A percentile compares a stretch with the other conserved stretches of the same genome.
Evolutionary conservation across 2,329 filamentous ascomycete species (phyloP).

Genomic region (Aspergillus latus): DNA sequence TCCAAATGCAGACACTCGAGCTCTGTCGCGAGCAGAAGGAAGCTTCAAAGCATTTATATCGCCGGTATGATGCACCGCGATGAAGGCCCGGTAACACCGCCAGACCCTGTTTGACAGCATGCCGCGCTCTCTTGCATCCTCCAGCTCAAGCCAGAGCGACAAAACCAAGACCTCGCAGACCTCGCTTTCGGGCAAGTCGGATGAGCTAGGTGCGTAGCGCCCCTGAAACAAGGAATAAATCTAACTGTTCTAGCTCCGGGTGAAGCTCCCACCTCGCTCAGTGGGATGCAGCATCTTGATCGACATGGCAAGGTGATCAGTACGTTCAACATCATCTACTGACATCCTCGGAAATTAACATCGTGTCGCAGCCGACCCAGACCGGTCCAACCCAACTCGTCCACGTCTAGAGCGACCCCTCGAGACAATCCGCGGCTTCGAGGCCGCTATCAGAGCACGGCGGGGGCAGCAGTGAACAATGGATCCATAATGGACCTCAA

Average conservation of each 20-base stretch:
- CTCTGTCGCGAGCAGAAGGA: slow-evolving; percentile 4
- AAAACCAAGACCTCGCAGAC: slow-evolving; percentile 12
- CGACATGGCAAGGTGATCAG: slow-evolving; percentile 74
- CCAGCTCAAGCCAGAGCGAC: slow-evolving; percentile 15
- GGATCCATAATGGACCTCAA: neutral
- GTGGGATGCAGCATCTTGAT: slow-evolving; percentile 74
- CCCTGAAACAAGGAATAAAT: neutral
- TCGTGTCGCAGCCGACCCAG: slow-evolving; percentile 68
- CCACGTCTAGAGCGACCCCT: slow-evolving; percentile 83
- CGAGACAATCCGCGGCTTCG: slow-evolving; percentile 87
- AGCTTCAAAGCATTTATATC: slow-evolving; percentile 2
- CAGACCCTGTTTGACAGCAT: neutral
- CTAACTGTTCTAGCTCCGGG: slow-evolving; percentile 1
- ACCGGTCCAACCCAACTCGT: slow-evolving; percentile 85
- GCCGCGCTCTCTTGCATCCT: slow-evolving; percentile 9
- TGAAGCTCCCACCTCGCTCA: slow-evolving; percentile 59
- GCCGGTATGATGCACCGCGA: neutral
- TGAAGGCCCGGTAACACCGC: neutral
- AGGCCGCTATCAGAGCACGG: slow-evolving; percentile 75
- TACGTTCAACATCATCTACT: slow-evolving; percentile 41
- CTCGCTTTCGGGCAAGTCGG: slow-evolving; percentile 70
- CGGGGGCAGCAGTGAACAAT: slow-evolving; percentile 33
- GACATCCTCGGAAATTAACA: neutral
- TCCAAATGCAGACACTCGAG: slow-evolving; percentile 6
- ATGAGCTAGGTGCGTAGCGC: slow-evolving; percentile 74